These are phyloP conservation scores for Radiomyces spectabilis DNA, from an alignment of 192 early-diverging fungal species.

Conservation along the genomic window DNA sequence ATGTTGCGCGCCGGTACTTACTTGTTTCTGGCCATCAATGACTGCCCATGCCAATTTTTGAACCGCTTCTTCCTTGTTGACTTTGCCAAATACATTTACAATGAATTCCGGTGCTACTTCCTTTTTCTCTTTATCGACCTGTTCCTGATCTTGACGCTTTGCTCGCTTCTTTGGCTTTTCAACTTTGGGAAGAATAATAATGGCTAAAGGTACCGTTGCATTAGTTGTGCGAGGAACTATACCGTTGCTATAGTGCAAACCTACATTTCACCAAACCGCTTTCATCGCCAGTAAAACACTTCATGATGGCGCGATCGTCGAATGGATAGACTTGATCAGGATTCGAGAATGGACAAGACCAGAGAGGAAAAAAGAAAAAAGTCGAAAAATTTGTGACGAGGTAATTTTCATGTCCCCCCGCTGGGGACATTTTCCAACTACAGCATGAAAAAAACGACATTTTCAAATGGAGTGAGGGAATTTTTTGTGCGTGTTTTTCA, in stretches of 20 bases:
- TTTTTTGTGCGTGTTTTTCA: no score
- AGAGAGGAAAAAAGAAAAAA: background rate
- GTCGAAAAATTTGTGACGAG: background rate
- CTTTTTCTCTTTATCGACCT: slow-evolving; percentile 4
- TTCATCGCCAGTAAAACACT: slow-evolving; percentile 31
- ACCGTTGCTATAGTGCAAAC: background rate
- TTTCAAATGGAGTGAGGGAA: no score
- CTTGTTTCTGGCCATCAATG: slow-evolving; percentile 9
- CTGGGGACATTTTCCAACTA: no score
- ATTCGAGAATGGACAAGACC: background rate
- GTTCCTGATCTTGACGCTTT: slow-evolving; percentile 2
- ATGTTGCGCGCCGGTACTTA: slow-evolving; percentile 3
- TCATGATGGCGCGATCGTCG: no score
- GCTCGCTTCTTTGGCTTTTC: slow-evolving; percentile 6
- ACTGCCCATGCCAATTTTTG: slow-evolving; percentile 19
- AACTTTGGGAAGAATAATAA: slow-evolving; percentile 11
- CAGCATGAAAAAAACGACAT: no score
- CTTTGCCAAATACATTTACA: slow-evolving; percentile 8
- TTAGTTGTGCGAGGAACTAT: background rate
- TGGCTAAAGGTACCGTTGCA: slow-evolving; percentile 4
- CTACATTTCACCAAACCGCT: slow-evolving; percentile 31
- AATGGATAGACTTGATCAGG: no score
- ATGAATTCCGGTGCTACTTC: slow-evolving; percentile 6
- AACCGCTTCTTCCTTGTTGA: slow-evolving; percentile 17
- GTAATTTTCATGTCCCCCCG: background rate